Evolutionary conservation across 345 rosid species (phyloP).

Genomic region (Orychophragmus violaceus): DNA sequence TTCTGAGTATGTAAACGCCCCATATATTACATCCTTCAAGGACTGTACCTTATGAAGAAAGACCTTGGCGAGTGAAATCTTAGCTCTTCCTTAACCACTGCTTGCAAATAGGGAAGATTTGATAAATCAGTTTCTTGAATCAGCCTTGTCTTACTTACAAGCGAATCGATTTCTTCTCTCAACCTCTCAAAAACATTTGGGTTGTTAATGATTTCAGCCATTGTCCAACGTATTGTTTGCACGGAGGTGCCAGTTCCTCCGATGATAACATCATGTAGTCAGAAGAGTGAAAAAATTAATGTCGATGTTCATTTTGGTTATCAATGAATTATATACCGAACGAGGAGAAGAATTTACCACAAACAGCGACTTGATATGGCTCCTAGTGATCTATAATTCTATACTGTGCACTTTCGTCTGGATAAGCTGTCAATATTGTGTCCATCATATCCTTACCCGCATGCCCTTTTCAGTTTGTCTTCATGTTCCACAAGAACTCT

Average conservation of each 20-base stretch:
- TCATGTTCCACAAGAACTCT: not conserved
- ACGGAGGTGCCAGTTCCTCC: constrained; percentile 56
- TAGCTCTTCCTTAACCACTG: constrained; percentile 52
- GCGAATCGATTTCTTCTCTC: constrained; percentile 45
- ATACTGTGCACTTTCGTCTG: constrained; percentile 50
- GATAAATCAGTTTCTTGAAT: constrained; percentile 52
- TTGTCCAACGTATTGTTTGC: constrained; percentile 46
- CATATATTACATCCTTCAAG: constrained; percentile 36
- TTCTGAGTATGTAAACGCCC: constrained; percentile 46
- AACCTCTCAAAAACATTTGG: constrained; percentile 43
- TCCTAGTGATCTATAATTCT: constrained; percentile 49
- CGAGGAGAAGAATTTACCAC: constrained; percentile 33
- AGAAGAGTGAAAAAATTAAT: not conserved
- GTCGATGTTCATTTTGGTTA: too few relatives aligned
- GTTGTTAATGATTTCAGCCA: constrained; percentile 51
- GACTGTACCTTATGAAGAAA: too few relatives aligned
- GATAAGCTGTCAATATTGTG: constrained; percentile 18
- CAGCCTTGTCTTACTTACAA: constrained; percentile 39
- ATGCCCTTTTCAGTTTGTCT: not conserved
- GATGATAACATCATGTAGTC: constrained; percentile 41
- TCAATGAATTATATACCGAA: not conserved
- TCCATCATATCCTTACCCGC: not conserved
- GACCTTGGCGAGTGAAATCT: constrained; percentile 60
- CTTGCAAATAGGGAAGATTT: constrained; percentile 51
- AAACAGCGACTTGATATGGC: constrained; percentile 53